Percentiles rank a stretch among this genome's conserved stretches.
These are phyloP conservation scores for Cyclotella sp. DNA, from an alignment of 108 stramenopile species.

Conservation along the genomic window DNA sequence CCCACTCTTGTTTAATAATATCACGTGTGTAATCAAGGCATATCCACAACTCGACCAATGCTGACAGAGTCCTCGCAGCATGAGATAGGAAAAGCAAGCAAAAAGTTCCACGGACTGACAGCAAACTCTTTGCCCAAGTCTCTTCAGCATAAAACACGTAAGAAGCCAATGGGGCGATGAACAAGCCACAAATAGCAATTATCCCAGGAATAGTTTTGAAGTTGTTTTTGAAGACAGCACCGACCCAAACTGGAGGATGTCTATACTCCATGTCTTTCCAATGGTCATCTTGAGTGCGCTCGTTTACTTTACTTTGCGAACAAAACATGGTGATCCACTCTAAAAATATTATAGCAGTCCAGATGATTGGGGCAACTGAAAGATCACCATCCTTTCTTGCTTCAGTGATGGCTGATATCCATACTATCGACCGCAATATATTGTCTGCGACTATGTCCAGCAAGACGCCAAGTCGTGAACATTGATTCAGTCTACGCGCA, in stretches of 20 bases:
- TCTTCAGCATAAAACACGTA: slow-evolving; percentile 37
- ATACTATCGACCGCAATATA: slow-evolving; percentile 55
- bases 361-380: slow-evolving; percentile 7
- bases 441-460: slow-evolving; percentile 71
- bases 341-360: slow-evolving; percentile 44
- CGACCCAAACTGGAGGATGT: slow-evolving; percentile 54
- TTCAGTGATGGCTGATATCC: slow-evolving; percentile 54
- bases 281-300: background rate
- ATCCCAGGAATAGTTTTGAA: slow-evolving; percentile 53
- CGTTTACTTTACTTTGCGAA: slow-evolving; percentile 44
- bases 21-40: slow-evolving; percentile 24
- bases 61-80: slow-evolving; percentile 33
- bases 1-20: background rate
- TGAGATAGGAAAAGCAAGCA: slow-evolving; percentile 30
- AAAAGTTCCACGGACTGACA: slow-evolving; percentile 16
- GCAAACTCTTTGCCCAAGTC: slow-evolving; percentile 32
- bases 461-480: slow-evolving; percentile 64
- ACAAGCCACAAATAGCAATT: slow-evolving; percentile 61
- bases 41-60: slow-evolving; percentile 44
- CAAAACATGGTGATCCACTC: slow-evolving; percentile 76
- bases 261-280: slow-evolving; percentile 45
- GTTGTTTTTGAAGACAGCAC: slow-evolving; percentile 64
- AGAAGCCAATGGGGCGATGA: slow-evolving; percentile 40
- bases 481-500: slow-evolving; percentile 64
- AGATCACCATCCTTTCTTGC: slow-evolving; percentile 8